Evolutionary conservation across 164 flowering plant genomes (phyloP).

Genomic region (Tinospora cordifolia): DNA sequence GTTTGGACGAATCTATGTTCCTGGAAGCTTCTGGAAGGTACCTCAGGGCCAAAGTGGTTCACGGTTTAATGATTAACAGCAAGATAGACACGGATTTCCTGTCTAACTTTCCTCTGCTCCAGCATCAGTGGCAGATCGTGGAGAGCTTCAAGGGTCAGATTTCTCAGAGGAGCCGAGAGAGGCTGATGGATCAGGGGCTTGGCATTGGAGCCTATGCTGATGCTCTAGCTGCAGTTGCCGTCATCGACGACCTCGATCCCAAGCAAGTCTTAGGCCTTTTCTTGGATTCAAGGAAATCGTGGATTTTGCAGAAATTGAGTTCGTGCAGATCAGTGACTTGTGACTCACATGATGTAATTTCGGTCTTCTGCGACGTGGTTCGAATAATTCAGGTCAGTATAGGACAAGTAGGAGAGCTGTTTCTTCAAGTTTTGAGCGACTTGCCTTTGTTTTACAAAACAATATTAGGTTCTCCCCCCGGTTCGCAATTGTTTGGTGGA

Average conservation of each 20-base stretch:
- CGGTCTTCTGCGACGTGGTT: constrained; percentile 59
- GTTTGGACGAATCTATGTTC: constrained; percentile 88
- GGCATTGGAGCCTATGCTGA: constrained; percentile 60
- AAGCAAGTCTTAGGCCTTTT: constrained; percentile 54
- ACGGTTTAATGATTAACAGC: constrained; percentile 24
- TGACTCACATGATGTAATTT: constrained; percentile 33
- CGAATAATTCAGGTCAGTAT: constrained; percentile 66
- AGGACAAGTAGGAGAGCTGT: constrained; percentile 82
- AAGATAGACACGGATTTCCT: constrained; percentile 27
- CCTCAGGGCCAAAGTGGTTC: constrained; percentile 64
- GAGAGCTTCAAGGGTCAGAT: constrained; percentile 87
- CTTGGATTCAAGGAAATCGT: constrained; percentile 63
- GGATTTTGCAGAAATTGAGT: constrained; percentile 51
- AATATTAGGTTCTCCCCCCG: constrained; percentile 75
- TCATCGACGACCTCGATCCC: constrained; percentile 70
- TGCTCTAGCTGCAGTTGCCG: constrained; percentile 76
- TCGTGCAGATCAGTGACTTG: constrained; percentile 16
- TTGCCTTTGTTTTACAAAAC: constrained; percentile 88
- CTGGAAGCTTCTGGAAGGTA: constrained; percentile 71
- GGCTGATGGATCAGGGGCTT: constrained; percentile 54
- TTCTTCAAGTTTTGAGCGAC: constrained; percentile 74
- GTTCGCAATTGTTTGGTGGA: constrained; percentile 88
- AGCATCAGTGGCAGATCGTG: constrained; percentile 89
- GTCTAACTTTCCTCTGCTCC: constrained; percentile 61
- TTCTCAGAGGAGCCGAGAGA: constrained; percentile 74